phyloP scores from a whole-genome alignment of 208 protist species.

The Crithidia thermophila region DNA sequence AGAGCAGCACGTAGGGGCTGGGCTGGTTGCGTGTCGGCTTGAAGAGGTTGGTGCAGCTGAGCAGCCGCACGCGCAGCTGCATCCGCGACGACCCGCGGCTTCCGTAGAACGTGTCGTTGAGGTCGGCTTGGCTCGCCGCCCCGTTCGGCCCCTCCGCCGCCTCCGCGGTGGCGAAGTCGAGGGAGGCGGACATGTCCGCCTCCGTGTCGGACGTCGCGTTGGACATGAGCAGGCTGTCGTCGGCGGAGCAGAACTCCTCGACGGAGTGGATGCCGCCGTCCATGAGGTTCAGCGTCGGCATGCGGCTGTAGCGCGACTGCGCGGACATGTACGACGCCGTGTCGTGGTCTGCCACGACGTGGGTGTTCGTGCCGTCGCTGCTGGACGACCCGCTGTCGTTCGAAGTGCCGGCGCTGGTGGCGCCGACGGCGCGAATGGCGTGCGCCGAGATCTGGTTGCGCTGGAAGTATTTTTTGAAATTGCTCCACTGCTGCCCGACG shows the following conservation, averaged over 20 bases:
- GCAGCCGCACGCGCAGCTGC: slow-evolving; percentile 61
- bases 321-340: slow-evolving; percentile 8
- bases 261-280: slow-evolving; percentile 55
- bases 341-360: slow-evolving; percentile 8
- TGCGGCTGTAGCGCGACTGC: not conserved
- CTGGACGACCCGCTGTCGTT: slow-evolving; percentile 6
- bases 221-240: slow-evolving; percentile 21
- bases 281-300: slow-evolving; percentile 64
- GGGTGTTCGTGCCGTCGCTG: not conserved
- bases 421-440: not conserved
- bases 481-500: slow-evolving; percentile 13
- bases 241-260: slow-evolving; percentile 55
- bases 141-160: not conserved
- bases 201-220: slow-evolving; percentile 26
- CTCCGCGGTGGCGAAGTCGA: slow-evolving; percentile 3
- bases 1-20: slow-evolving; percentile 82
- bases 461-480: slow-evolving; percentile 25
- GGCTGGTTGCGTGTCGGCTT: slow-evolving; percentile 31
- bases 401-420: not conserved
- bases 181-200: slow-evolving; percentile 14
- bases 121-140: not conserved
- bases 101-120: not conserved
- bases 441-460: not conserved
- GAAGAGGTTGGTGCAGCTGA: slow-evolving; percentile 68
- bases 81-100: not conserved